phyloP scores from a whole-genome alignment of 2,329 filamentous ascomycete genomes.

The Colletotrichum brevisporum region DNA sequence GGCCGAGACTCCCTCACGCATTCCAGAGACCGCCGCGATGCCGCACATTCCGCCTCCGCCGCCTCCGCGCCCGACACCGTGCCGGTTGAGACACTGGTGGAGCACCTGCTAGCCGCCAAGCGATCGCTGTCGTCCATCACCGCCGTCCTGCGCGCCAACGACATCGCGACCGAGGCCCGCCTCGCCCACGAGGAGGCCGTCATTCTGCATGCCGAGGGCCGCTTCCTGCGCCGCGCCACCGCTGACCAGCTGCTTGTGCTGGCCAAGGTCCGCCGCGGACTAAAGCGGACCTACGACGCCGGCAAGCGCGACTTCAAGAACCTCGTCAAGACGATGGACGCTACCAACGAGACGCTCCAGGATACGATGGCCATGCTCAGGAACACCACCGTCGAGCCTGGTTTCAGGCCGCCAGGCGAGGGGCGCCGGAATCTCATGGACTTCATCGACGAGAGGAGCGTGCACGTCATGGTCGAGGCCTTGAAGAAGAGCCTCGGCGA shows the following conservation, averaged over 20 bases:
- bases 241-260: constrained; percentile 69
- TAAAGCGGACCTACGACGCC: constrained; percentile 70
- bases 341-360: constrained; percentile 74
- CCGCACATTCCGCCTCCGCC: constrained; percentile 35
- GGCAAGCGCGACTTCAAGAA: constrained; percentile 73
- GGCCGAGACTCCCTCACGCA: constrained; percentile 36
- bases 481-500: constrained; percentile 80
- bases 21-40: constrained; percentile 46
- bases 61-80: constrained; percentile 54
- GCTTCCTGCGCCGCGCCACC: constrained; percentile 76
- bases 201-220: constrained; percentile 77
- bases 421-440: constrained; percentile 77
- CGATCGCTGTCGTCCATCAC: constrained; percentile 87
- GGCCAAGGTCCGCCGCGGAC: constrained; percentile 62
- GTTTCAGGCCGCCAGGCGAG: constrained; percentile 72
- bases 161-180: constrained; percentile 84
- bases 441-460: constrained; percentile 81
- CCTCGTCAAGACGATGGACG: constrained; percentile 76
- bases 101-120: constrained; percentile 88
- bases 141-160: constrained; percentile 87
- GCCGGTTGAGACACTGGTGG: constrained; percentile 82
- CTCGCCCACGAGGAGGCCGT: constrained; percentile 83
- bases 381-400: constrained; percentile 73
- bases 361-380: constrained; percentile 76
- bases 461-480: constrained; percentile 74